phyloP scores from a whole-genome alignment of 2,329 filamentous ascomycete species.

The Diplodia sapinea region DNA sequence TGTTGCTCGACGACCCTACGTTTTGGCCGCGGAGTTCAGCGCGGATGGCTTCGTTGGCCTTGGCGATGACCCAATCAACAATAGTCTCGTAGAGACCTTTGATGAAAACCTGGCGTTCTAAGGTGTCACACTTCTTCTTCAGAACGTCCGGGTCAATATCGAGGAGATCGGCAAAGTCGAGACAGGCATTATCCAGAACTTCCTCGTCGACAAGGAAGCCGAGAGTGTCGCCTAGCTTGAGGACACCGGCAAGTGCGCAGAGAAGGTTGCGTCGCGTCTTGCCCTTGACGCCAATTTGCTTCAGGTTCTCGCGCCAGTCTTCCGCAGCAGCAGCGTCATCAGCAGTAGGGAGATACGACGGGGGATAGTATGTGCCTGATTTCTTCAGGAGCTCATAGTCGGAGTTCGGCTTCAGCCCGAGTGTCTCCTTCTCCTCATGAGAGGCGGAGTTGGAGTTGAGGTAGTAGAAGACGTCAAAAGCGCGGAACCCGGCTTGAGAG shows the following conservation, averaged over 20 bases:
- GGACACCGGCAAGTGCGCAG: slow-evolving; percentile 79
- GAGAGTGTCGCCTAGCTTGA: slow-evolving; percentile 90
- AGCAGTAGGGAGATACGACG: slow-evolving; percentile 86
- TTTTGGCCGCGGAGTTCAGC: slow-evolving; percentile 72
- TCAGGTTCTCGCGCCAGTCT: slow-evolving; percentile 85
- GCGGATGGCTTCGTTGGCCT: slow-evolving; percentile 84
- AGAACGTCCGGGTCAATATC: slow-evolving; percentile 87
- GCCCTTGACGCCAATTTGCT: slow-evolving; percentile 93
- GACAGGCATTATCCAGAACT: slow-evolving; percentile 80
- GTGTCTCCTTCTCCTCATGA: slow-evolving; percentile 83
- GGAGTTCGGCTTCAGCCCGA: slow-evolving; percentile 78
- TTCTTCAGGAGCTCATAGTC: slow-evolving; percentile 79
- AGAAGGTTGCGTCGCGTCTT: slow-evolving; percentile 80
- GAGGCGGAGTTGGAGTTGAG: slow-evolving; percentile 90
- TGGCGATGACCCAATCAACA: slow-evolving; percentile 90
- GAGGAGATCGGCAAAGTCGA: slow-evolving; percentile 85
- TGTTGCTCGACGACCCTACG: slow-evolving; percentile 71
- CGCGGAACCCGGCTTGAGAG: slow-evolving; percentile 78
- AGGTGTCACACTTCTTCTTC: slow-evolving; percentile 76
- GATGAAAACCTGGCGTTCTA: slow-evolving; percentile 82
- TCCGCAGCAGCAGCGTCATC: slow-evolving; percentile 93
- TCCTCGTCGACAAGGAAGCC: slow-evolving; percentile 86
- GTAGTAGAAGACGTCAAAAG: slow-evolving; percentile 98
- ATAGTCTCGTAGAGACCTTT: slow-evolving; percentile 89
- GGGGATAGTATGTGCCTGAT: slow-evolving; percentile 84